Evolutionary conservation across 106 monocot genomes (phyloP).

Genomic region (Posidonia australis): DNA sequence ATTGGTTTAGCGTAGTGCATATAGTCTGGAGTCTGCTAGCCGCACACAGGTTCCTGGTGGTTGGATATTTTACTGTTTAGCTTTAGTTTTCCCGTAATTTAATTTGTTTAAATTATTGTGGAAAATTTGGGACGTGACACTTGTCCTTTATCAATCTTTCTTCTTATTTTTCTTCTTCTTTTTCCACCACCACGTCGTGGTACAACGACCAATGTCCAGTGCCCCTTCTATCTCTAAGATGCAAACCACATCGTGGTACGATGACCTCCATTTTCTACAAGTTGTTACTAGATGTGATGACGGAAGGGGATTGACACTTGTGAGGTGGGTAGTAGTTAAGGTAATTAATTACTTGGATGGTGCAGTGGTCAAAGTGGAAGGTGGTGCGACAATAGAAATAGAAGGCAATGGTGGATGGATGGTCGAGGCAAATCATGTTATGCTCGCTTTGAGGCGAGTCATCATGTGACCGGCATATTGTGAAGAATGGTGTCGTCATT

Average conservation of each 20-base stretch:
- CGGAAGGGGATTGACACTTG: not conserved
- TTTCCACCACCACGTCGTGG: too few relatives aligned
- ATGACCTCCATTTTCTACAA: constrained; percentile 71
- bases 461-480: constrained; percentile 32
- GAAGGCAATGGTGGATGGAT: constrained; percentile 28
- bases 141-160: too few relatives aligned
- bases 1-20: too few relatives aligned
- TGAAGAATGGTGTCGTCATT: constrained; percentile 46
- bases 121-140: too few relatives aligned
- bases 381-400: constrained; percentile 66
- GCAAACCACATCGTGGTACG: constrained; percentile 88
- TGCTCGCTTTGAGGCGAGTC: constrained; percentile 46
- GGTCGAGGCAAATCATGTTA: constrained; percentile 76
- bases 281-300: not conserved
- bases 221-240: constrained; percentile 64
- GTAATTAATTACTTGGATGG: constrained; percentile 47
- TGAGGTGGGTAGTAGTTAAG: not conserved
- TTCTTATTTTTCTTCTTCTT: too few relatives aligned
- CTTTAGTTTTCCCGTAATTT: too few relatives aligned
- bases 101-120: too few relatives aligned
- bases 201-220: constrained; percentile 53
- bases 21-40: too few relatives aligned
- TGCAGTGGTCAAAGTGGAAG: constrained; percentile 48
- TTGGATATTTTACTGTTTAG: too few relatives aligned
- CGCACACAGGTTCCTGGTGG: too few relatives aligned